phyloP scores from a whole-genome alignment of 148 eudicot genomes.

The Pouteria glomerata region DNA sequence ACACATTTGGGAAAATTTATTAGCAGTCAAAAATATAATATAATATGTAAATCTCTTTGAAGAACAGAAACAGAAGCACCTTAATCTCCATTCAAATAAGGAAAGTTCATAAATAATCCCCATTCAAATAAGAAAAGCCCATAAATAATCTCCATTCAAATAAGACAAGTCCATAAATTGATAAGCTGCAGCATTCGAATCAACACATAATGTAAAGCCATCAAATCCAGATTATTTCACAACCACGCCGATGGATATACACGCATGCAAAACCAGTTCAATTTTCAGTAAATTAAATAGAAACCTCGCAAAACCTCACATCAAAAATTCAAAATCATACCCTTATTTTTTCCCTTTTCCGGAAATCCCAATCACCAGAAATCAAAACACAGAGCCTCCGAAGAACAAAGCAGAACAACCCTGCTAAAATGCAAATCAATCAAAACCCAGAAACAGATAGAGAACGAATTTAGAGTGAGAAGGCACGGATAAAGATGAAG shows the following conservation, averaged over 20 bases:
- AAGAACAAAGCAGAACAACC: neutral
- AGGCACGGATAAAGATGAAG: neutral
- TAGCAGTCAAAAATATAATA: neutral
- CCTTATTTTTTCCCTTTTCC: neutral
- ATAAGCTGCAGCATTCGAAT: neutral
- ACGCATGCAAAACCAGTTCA: neutral
- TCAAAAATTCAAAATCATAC: slow-evolving; percentile 8
- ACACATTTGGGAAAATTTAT: neutral
- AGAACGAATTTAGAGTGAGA: neutral
- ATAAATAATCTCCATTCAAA: neutral
- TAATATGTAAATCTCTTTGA: neutral
- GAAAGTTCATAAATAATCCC: neutral
- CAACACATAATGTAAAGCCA: neutral
- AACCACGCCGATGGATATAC: neutral
- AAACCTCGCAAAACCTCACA: slow-evolving; percentile 3
- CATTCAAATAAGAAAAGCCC: neutral
- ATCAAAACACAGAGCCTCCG: neutral
- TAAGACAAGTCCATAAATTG: neutral
- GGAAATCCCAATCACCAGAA: neutral
- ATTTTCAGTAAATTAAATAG: neutral
- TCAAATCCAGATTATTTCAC: neutral
- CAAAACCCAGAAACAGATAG: neutral
- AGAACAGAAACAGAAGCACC: neutral
- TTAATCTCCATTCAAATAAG: neutral
- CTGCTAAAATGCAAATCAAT: slow-evolving; percentile 1